Evolutionary conservation across 331 rosid species (phyloP).

Genomic region (Arachis monticola): DNA sequence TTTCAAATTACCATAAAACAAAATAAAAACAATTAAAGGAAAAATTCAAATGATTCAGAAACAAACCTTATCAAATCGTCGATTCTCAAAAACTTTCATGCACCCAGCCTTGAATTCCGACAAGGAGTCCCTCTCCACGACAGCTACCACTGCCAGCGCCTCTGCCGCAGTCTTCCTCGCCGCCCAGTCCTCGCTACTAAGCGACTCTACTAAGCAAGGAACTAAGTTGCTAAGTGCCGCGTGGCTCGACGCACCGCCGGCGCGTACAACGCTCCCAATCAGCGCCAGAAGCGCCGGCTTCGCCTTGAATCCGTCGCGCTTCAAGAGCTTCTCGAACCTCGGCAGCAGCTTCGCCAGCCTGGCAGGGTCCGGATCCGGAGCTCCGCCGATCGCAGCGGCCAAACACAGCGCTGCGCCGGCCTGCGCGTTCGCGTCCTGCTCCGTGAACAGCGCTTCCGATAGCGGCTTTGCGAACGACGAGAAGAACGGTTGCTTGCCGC

Average conservation of each 20-base stretch:
- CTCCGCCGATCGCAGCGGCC: conserved; percentile 75
- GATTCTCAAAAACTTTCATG: conserved; percentile 71
- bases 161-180: conserved; percentile 88
- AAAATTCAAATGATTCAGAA: neutral
- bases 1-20: conserved; percentile 34
- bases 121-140: conserved; percentile 60
- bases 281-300: conserved; percentile 76
- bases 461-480: conserved; percentile 73
- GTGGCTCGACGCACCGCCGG: conserved; percentile 68
- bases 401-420: conserved; percentile 85
- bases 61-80: conserved; percentile 83
- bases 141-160: conserved; percentile 68
- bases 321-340: conserved; percentile 75
- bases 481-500: conserved; percentile 73
- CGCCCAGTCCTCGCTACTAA: conserved; percentile 80
- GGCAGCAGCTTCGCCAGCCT: conserved; percentile 80
- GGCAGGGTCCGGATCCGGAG: conserved; percentile 76
- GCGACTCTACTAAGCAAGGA: conserved; percentile 65
- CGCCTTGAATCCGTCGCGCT: conserved; percentile 74
- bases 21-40: neutral
- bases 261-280: conserved; percentile 70
- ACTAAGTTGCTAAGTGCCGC: conserved; percentile 63
- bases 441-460: conserved; percentile 84
- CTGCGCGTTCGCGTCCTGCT: conserved; percentile 86
- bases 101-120: conserved; percentile 73